A percentile compares a stretch with the other conserved stretches of the same genome.
Evolutionary conservation across 2,329 filamentous ascomycete species (phyloP).

Genomic region (Alternaria postmessia): DNA sequence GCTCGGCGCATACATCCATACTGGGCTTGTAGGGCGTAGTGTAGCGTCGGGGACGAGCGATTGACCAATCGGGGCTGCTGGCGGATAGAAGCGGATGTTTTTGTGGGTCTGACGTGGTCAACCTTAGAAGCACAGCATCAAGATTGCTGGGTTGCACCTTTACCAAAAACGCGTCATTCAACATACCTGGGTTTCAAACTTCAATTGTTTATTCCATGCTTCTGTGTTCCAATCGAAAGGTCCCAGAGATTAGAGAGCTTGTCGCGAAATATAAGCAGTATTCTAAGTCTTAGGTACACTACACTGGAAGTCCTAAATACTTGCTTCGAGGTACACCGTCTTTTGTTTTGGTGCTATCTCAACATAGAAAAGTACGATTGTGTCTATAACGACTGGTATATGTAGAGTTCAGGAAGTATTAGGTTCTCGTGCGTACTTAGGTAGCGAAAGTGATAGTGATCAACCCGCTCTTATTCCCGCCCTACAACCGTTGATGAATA

Average conservation of each 20-base stretch:
- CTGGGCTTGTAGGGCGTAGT: conserved; percentile 8
- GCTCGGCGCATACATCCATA: not conserved
- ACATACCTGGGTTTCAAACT: not conserved
- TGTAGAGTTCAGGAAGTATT: not conserved
- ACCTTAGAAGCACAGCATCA: not conserved
- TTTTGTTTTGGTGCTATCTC: not conserved
- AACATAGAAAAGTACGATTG: not conserved
- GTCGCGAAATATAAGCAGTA: not conserved
- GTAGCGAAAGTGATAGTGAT: not conserved
- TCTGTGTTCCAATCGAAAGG: not conserved
- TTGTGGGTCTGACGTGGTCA: not conserved
- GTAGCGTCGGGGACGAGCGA: not conserved
- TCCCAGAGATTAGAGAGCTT: not conserved
- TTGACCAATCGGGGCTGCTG: conserved; percentile 11
- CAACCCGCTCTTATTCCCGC: not conserved
- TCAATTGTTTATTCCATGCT: not conserved
- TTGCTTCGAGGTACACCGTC: not conserved
- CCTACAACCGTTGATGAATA: not conserved
- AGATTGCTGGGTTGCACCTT: not conserved
- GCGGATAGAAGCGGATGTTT: conserved; percentile 2
- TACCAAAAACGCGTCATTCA: not conserved
- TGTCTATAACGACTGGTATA: not conserved
- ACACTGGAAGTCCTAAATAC: too few relatives aligned
- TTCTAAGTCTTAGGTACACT: not conserved
- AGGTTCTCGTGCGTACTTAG: not conserved